A percentile compares a stretch with the other conserved stretches of the same genome.
phyloP scores from a whole-genome alignment of 192 early-diverging fungal genomes.

The Polychytrium aggregatum region DNA sequence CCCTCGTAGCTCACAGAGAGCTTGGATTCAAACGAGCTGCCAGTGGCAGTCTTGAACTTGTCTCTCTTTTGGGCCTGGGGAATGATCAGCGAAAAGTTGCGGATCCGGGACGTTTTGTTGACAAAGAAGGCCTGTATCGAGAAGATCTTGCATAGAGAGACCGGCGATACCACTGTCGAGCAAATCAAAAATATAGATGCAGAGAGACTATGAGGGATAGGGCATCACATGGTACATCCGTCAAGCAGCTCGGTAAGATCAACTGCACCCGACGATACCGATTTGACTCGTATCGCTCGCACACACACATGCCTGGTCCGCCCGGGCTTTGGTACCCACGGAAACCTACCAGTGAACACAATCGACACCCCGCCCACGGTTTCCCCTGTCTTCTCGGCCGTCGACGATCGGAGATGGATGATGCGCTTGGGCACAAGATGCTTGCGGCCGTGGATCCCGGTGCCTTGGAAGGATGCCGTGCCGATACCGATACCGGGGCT shows the following conservation, averaged over 20 bases:
- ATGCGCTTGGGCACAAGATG: too few species aligned
- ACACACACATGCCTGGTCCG: neutral
- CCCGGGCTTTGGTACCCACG: neutral
- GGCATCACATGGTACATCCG: too few species aligned
- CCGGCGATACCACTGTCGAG: slow-evolving; percentile 15
- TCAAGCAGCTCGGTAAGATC: slow-evolving; percentile 5
- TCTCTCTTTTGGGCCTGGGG: too few species aligned
- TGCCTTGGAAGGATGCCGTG: too few species aligned
- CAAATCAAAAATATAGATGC: slow-evolving; percentile 1
- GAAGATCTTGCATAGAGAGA: slow-evolving; percentile 18
- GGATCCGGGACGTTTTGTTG: slow-evolving; percentile 8
- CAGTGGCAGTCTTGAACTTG: too few species aligned
- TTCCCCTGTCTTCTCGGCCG: too few species aligned
- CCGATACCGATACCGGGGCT: too few species aligned
- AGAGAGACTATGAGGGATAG: neutral
- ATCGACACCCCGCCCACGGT: too few species aligned
- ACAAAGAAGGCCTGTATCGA: slow-evolving; percentile 23
- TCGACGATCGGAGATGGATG: too few species aligned
- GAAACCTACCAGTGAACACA: neutral
- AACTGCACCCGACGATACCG: slow-evolving; percentile 1
- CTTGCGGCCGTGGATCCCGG: too few species aligned
- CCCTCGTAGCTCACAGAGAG: too few species aligned
- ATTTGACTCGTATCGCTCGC: neutral
- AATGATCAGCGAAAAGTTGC: slow-evolving; percentile 9
- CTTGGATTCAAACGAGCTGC: too few species aligned